Evolutionary conservation across 1,139 yeast species (phyloP).

Genomic region (Suhomyces maxii): DNA sequence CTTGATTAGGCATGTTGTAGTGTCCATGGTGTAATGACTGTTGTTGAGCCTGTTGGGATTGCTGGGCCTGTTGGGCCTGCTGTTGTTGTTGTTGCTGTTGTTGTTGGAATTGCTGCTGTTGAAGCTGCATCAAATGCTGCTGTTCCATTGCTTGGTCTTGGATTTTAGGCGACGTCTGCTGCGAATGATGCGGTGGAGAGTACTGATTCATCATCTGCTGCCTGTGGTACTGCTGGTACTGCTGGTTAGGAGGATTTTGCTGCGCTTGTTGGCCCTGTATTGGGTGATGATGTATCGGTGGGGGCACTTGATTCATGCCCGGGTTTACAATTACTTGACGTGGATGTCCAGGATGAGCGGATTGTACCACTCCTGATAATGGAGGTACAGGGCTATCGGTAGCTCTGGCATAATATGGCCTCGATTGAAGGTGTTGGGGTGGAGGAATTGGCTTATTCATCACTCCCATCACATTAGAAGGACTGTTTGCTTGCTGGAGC

Average conservation of each 20-base stretch:
- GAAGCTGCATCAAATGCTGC: constrained; percentile 13
- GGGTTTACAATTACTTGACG: constrained; percentile 7
- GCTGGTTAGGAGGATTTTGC: constrained; percentile 10
- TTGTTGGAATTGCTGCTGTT: constrained; percentile 13
- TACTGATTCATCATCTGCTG: constrained; percentile 13
- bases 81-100: constrained; percentile 15
- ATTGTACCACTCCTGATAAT: neutral
- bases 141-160: constrained; percentile 15
- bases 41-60: constrained; percentile 10
- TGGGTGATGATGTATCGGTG: constrained; percentile 4
- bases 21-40: constrained; percentile 2
- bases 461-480: neutral
- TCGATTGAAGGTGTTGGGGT: constrained; percentile 9
- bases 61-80: constrained; percentile 4
- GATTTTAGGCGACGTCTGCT: constrained; percentile 10
- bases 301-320: constrained; percentile 6
- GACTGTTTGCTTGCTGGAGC: constrained; percentile 7
- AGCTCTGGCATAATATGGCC: constrained; percentile 8
- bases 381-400: constrained; percentile 9
- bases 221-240: constrained; percentile 11
- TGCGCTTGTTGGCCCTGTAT: constrained; percentile 11
- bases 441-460: constrained; percentile 3
- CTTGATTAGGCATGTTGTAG: neutral
- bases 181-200: constrained; percentile 10
- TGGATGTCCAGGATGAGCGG: constrained; percentile 4